A percentile compares a stretch with the other conserved stretches of the same genome.
Conservation (phyloP, 2,329 filamentous ascomycete species). For the Incumbomyces delicatus region DNA sequence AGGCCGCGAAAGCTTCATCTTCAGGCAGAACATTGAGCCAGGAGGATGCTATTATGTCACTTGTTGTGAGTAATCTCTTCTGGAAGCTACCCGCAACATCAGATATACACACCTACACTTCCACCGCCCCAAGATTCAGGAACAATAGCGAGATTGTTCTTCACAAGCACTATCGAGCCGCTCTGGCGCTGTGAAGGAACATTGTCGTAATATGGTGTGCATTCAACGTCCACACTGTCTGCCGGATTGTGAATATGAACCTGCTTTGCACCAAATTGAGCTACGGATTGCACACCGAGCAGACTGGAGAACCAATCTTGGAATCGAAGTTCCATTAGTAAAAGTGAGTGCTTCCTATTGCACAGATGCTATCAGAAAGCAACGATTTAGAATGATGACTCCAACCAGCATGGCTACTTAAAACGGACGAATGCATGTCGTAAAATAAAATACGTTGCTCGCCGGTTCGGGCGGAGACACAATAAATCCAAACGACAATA, state of each 20-base stretch:
- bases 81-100: background rate
- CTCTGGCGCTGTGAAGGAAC: background rate
- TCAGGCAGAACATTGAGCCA: background rate
- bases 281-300: background rate
- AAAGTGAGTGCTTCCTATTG: too few species aligned
- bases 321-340: constrained; percentile 29
- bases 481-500: too few species aligned
- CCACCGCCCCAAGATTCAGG: constrained; percentile 1
- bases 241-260: background rate
- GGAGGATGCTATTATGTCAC: background rate
- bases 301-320: constrained; percentile 27
- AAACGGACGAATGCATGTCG: too few species aligned
- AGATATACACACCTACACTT: background rate
- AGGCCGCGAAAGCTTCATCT: background rate
- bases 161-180: background rate
- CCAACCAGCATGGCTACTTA: too few species aligned
- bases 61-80: background rate
- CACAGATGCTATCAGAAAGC: too few species aligned
- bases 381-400: too few species aligned
- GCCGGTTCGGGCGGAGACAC: too few species aligned
- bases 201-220: background rate
- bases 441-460: too few species aligned
- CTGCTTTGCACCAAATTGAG: constrained; percentile 1
- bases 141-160: constrained; percentile 2
- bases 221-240: background rate